phyloP scores from a whole-genome alignment of 2,329 filamentous ascomycete genomes.

The Aspergillus tanneri region DNA sequence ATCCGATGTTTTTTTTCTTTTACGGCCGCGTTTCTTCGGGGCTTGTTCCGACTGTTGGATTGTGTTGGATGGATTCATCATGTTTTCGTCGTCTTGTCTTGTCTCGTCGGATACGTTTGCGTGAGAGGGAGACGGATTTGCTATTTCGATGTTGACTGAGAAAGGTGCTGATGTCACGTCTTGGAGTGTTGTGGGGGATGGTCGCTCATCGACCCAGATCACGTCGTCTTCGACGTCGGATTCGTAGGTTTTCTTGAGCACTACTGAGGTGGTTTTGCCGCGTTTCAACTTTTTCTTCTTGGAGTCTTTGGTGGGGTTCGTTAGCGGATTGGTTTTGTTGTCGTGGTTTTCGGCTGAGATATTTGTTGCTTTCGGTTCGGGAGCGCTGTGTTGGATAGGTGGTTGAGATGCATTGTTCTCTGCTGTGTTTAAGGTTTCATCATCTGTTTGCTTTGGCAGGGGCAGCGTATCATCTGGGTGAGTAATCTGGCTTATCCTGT shows the following conservation, averaged over 20 bases:
- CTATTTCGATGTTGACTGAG: constrained; percentile 1
- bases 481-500: not conserved
- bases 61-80: not conserved
- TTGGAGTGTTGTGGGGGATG: constrained; percentile 14
- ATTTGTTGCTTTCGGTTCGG: no score
- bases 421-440: no score
- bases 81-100: not conserved
- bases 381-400: no score
- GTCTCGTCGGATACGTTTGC: not conserved
- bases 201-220: constrained; percentile 41
- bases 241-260: constrained; percentile 29
- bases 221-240: constrained; percentile 42
- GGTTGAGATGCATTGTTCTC: no score
- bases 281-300: constrained; percentile 49
- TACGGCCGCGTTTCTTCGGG: constrained; percentile 46
- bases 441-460: not conserved
- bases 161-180: not conserved
- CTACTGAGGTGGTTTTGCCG: constrained; percentile 42
- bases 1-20: constrained; percentile 40
- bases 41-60: constrained; percentile 4
- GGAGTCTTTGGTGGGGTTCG: constrained; percentile 24
- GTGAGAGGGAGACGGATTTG: no score
- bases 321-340: not conserved
- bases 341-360: not conserved
- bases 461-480: not conserved